These are phyloP conservation scores for Tolypocladium endophyticum DNA, from an alignment of 2,329 filamentous ascomycete species.

Conservation along the genomic window DNA sequence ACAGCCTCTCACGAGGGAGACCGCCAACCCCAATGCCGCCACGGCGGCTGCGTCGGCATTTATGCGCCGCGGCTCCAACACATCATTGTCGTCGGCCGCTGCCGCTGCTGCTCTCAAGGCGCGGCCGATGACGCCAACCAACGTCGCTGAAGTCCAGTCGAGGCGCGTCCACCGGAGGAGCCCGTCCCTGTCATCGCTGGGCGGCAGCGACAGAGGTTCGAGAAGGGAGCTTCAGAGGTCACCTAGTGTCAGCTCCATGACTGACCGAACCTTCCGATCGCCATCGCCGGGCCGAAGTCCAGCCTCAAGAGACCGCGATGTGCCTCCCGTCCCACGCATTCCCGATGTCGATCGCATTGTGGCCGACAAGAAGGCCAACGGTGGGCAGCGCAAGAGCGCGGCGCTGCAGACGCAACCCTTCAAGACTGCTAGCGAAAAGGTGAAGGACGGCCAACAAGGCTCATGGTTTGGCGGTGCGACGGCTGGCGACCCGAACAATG, in stretches of 20 bases:
- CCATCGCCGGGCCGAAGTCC: slow-evolving; percentile 48
- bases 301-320: slow-evolving; percentile 29
- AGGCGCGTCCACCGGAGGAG: slow-evolving; percentile 71
- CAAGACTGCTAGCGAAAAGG: slow-evolving; percentile 42
- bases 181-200: slow-evolving; percentile 60
- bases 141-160: slow-evolving; percentile 74
- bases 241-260: slow-evolving; percentile 73
- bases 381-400: slow-evolving; percentile 18
- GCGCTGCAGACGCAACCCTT: slow-evolving; percentile 39
- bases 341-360: slow-evolving; percentile 36
- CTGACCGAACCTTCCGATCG: slow-evolving; percentile 75
- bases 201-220: slow-evolving; percentile 32
- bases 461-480: slow-evolving; percentile 40
- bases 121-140: slow-evolving; percentile 66
- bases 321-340: slow-evolving; percentile 67
- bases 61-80: slow-evolving; percentile 53
- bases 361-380: slow-evolving; percentile 11
- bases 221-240: slow-evolving; percentile 47
- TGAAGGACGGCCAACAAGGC: slow-evolving; percentile 26
- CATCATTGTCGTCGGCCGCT: slow-evolving; percentile 69
- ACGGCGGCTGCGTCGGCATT: slow-evolving; percentile 77
- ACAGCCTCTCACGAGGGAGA: slow-evolving; percentile 53
- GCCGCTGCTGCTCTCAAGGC: slow-evolving; percentile 77
- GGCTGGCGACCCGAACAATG: slow-evolving; percentile 30
- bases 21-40: slow-evolving; percentile 62